Percentiles rank a stretch among this genome's conserved stretches.
phyloP scores from a whole-genome alignment of 2,329 filamentous ascomycete species.

The Fusarium fracticaudum region DNA sequence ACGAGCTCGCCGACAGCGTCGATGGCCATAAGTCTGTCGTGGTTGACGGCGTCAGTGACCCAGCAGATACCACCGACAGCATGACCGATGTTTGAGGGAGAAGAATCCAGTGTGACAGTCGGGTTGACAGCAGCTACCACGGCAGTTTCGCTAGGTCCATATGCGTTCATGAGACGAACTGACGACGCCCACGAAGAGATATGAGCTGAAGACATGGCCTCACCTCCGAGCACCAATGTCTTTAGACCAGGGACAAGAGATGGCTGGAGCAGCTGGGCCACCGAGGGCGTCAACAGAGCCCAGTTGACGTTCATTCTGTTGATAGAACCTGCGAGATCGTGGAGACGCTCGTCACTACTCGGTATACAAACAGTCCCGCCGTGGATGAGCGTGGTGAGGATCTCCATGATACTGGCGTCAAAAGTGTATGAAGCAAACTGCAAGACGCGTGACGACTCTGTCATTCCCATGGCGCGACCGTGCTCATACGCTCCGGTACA shows the following conservation, averaged over 20 bases:
- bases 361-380: slow-evolving; percentile 48
- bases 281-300: slow-evolving; percentile 34
- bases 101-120: background rate
- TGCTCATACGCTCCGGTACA: slow-evolving; percentile 12
- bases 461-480: slow-evolving; percentile 14
- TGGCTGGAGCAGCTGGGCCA: slow-evolving; percentile 25
- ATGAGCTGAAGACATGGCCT: slow-evolving; percentile 35
- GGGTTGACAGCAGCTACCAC: slow-evolving; percentile 30
- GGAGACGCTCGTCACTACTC: slow-evolving; percentile 50
- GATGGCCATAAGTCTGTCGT: slow-evolving; percentile 41
- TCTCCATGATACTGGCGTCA: slow-evolving; percentile 43
- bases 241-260: slow-evolving; percentile 16
- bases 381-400: slow-evolving; percentile 22
- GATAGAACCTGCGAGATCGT: slow-evolving; percentile 42
- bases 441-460: slow-evolving; percentile 4
- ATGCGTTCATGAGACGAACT: slow-evolving; percentile 34
- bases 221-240: slow-evolving; percentile 33
- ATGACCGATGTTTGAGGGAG: slow-evolving; percentile 29
- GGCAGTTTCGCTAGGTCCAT: slow-evolving; percentile 34
- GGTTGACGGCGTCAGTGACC: slow-evolving; percentile 40
- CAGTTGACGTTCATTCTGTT: slow-evolving; percentile 26
- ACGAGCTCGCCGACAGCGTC: slow-evolving; percentile 48
- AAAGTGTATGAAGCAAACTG: slow-evolving; percentile 39
- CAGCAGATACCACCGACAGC: slow-evolving; percentile 34
- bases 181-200: slow-evolving; percentile 23